Evolutionary conservation across 768 basidiomycete genomes (phyloP).

Genomic region (Obba rivulosa): DNA sequence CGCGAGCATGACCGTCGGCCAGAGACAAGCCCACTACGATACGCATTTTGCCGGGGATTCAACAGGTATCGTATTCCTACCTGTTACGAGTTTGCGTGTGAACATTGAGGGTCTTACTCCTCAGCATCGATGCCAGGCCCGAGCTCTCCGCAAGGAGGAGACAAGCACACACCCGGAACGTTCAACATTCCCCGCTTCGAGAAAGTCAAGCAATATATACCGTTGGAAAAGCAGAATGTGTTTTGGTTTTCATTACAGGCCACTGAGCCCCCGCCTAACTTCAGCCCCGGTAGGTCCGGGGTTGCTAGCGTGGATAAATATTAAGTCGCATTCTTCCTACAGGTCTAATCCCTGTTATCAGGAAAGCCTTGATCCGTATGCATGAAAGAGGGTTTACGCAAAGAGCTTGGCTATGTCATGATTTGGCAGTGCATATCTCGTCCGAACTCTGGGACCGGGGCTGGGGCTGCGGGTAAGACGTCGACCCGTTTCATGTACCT

Average conservation of each 20-base stretch:
- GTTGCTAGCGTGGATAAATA: too few relatives aligned
- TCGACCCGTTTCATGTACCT: conserved; percentile 1
- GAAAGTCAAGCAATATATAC: not conserved
- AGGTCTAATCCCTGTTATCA: conserved; percentile 67
- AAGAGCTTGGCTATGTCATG: conserved; percentile 61
- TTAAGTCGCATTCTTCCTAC: not conserved
- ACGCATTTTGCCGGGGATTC: conserved; percentile 33
- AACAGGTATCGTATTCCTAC: conserved; percentile 2
- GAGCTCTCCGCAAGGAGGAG: not conserved
- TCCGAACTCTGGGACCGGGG: conserved; percentile 53
- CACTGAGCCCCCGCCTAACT: conserved; percentile 46
- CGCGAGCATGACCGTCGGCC: conserved; percentile 24
- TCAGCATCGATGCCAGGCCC: too few relatives aligned
- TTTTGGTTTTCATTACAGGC: conserved; percentile 61
- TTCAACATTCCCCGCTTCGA: conserved; percentile 1
- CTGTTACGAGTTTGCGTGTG: not conserved
- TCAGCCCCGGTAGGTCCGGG: conserved; percentile 48
- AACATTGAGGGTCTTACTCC: too few relatives aligned
- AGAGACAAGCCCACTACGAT: conserved; percentile 54
- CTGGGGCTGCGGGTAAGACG: conserved; percentile 52
- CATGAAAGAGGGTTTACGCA: conserved; percentile 44
- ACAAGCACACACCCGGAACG: not conserved
- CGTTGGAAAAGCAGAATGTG: conserved; percentile 32
- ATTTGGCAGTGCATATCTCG: conserved; percentile 52
- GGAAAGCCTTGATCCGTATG: conserved; percentile 45